Percentiles rank a stretch among this genome's conserved stretches.
phyloP scores from a whole-genome alignment of 495 filamentous ascomycete genomes.

The Aspergillus nidulans region DNA sequence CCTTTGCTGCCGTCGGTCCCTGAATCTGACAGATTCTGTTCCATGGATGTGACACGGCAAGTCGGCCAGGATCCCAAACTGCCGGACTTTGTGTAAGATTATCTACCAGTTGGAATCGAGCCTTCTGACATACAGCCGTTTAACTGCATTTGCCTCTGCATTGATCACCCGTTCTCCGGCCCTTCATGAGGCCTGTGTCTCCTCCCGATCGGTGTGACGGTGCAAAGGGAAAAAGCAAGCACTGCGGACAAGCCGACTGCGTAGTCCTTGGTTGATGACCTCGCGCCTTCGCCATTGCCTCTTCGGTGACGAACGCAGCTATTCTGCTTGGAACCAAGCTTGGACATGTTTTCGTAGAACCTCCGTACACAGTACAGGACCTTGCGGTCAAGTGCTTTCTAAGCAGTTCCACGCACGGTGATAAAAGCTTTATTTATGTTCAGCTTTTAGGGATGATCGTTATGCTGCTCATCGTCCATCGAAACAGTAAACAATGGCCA shows the following conservation, averaged over 20 bases:
- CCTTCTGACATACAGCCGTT: constrained; percentile 21
- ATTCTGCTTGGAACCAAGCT: not conserved
- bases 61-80: constrained; percentile 13
- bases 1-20: constrained; percentile 5
- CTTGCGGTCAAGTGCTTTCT: not conserved
- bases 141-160: constrained; percentile 18
- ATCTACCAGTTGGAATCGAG: constrained; percentile 13
- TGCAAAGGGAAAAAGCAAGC: not conserved
- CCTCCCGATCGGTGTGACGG: not conserved
- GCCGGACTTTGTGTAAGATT: constrained; percentile 15
- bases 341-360: not conserved
- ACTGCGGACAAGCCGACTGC: not conserved
- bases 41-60: constrained; percentile 18
- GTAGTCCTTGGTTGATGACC: not conserved
- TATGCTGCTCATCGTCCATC: constrained; percentile 9
- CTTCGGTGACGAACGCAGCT: too few relatives aligned
- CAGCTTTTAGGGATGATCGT: constrained; percentile 14
- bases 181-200: constrained; percentile 13
- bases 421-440: not conserved
- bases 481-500: constrained; percentile 11
- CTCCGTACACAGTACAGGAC: not conserved
- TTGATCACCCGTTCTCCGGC: constrained; percentile 22
- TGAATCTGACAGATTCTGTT: constrained; percentile 5
- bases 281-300: too few relatives aligned
- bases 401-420: not conserved